A percentile compares a stretch with the other conserved stretches of the same genome.
These are phyloP conservation scores for Stemphylium beticola DNA, from an alignment of 2,329 filamentous ascomycete species.

Conservation along the genomic window DNA sequence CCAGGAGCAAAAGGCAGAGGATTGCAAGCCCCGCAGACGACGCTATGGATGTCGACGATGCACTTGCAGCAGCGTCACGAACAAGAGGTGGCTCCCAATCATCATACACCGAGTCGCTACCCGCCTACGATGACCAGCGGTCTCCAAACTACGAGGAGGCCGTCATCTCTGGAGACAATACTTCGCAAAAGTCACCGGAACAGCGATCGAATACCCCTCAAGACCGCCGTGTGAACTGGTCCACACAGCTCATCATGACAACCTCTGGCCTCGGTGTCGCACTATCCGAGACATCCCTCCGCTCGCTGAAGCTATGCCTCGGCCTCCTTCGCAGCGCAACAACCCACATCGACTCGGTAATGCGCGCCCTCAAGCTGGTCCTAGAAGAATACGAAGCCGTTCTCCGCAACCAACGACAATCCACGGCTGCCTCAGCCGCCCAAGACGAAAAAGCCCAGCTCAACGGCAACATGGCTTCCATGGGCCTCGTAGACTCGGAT, in stretches of 20 bases:
- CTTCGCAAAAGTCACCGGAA: constrained; percentile 30
- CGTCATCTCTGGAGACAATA: constrained; percentile 27
- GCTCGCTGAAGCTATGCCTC: constrained; percentile 84
- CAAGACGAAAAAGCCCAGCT: constrained; percentile 19
- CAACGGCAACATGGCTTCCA: constrained; percentile 24
- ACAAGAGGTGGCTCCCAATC: constrained; percentile 65
- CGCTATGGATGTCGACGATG: constrained; percentile 58
- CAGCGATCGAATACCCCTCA: constrained; percentile 33
- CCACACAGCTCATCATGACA: constrained; percentile 83
- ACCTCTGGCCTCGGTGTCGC: constrained; percentile 90
- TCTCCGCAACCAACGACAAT: constrained; percentile 37
- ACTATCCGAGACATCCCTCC: constrained; percentile 86
- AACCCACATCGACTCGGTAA: constrained; percentile 76
- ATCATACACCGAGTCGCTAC: constrained; percentile 75
- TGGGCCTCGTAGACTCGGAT: constrained; percentile 26
- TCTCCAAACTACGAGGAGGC: constrained; percentile 77
- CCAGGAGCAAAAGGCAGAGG: constrained; percentile 52
- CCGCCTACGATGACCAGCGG: constrained; percentile 80
- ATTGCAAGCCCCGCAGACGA: constrained; percentile 47
- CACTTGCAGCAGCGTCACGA: constrained; percentile 33
- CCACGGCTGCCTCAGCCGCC: constrained; percentile 21
- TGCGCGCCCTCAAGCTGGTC: constrained; percentile 74
- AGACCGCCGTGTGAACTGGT: constrained; percentile 65
- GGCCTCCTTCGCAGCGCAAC: constrained; percentile 82
- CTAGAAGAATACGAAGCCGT: constrained; percentile 79